Evolutionary conservation across 1,284 basidiomycete genomes (phyloP).

Genomic region (Apiotrichum gracile): DNA sequence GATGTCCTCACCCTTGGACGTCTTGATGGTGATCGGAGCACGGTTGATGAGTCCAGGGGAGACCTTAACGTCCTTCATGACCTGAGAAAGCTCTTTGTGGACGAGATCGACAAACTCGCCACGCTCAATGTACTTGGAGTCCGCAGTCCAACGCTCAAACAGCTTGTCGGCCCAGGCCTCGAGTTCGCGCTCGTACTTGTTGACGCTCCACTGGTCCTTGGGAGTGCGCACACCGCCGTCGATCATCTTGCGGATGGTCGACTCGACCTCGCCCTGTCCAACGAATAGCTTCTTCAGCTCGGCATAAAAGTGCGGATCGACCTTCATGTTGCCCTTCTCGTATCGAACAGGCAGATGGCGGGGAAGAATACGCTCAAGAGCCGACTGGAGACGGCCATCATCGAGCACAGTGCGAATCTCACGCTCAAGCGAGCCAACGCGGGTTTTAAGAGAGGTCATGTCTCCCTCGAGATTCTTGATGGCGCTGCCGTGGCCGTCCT

Average conservation of each 20-base stretch:
- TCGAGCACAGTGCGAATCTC: constrained; percentile 47
- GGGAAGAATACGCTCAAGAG: constrained; percentile 47
- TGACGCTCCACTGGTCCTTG: constrained; percentile 13
- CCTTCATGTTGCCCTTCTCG: constrained; percentile 40
- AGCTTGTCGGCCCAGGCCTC: constrained; percentile 38
- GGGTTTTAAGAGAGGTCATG: constrained; percentile 36
- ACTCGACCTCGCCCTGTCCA: constrained; percentile 32
- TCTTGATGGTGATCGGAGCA: constrained; percentile 56
- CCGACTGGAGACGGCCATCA: constrained; percentile 36
- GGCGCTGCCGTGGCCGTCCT: not conserved
- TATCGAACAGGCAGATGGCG: constrained; percentile 45
- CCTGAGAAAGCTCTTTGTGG: constrained; percentile 11
- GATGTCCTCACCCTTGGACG: constrained; percentile 68
- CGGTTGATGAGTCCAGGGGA: not conserved
- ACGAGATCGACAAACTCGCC: constrained; percentile 33
- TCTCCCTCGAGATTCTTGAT: constrained; percentile 17
- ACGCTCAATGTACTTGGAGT: constrained; percentile 24
- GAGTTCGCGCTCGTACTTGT: constrained; percentile 43
- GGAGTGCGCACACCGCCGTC: constrained; percentile 2
- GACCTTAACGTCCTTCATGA: constrained; percentile 29
- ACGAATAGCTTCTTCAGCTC: constrained; percentile 49
- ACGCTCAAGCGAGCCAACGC: constrained; percentile 61
- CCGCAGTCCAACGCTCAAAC: constrained; percentile 34
- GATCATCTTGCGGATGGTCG: constrained; percentile 10
- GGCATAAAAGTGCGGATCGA: constrained; percentile 50